Base-by-base conservation (phyloP, 345 rosid species). In the Euphorbia peplus region DNA sequence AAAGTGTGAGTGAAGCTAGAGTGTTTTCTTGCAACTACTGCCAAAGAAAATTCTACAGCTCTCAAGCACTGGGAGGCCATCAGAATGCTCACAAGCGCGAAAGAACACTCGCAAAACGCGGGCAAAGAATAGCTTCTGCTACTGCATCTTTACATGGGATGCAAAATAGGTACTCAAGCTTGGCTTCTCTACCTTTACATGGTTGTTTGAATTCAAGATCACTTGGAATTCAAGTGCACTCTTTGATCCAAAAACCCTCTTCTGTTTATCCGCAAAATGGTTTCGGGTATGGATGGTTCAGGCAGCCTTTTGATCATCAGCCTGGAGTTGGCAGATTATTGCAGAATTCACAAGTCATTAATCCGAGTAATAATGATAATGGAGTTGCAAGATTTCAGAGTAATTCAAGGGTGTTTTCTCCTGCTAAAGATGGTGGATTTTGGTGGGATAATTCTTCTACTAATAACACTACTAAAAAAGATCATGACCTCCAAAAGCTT, bases 111-210 rank as follows among this genome's bases (percentile, higher is more conserved):
- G 76, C 70, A 10, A 76, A 76, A 62, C 72, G 76, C 5, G 79
- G 72, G 0, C 80, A 76, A 55, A 63, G 69, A 56, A n/a, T 63
- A 35, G 55, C 14, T 26, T 30, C 66, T 41, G 57, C 58, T 2
- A 68, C 77, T 67, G 42, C 54, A 58, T 60, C 41, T 80, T 12
- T 5, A 61, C n/a, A n/a, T n/a, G n/a, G n/a, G n/a, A n/a, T n/a
- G n/a, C n/a, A n/a, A n/a, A n/a, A n/a, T n/a, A n/a, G n/a, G n/a
- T 81, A 75, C 78, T 62, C 89, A 44, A 90, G 92, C 74, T 68
- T 92, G 81, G 84, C 95, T 65, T 87, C 97, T 5, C 87, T 90
- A 32, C 96, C 87, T 61, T 73, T 92, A 81, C 89, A 87, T 75
- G 92, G 98, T 21, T 80, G 88, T 57, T 74, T 66, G 58, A 75